Base-by-base conservation (phyloP, 805 yeast genomes). In the Myxozyma kluyveri region DNA sequence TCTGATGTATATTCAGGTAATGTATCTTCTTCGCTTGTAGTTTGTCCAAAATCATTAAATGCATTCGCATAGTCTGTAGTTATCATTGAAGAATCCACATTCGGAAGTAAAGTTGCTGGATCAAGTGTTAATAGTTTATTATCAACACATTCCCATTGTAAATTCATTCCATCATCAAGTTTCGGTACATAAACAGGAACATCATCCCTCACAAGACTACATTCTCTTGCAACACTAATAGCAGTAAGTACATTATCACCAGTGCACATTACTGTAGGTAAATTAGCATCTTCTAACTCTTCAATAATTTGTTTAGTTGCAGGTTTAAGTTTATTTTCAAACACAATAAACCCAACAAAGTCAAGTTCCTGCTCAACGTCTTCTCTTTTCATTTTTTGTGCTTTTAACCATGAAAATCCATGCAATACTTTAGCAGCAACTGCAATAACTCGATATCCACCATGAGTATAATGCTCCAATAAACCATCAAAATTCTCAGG, bases 221-320 rank as follows among this genome's bases (percentile, higher is more conserved):
- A 87, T 64, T 91, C 96, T 54, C 81, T 77, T 2, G 86, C 96
- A 17, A 93, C 99, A 68, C 96, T 86, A 19, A 93, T 80, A 0
- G 98, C 99, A 0, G 99, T 93, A 50, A 93, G 72, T 18, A 93
- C 81, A 65, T 93, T 93, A 68, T 93, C 99, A 48, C 99, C 99
- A 0, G 99, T 93, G 68, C 99, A 93, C 99, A 93, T 93, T 26
- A 89, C 72, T 0, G 93, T 86, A 61, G 97, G 75, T 45, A 93
- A 76, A 21, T 79, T 75, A 0, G 99, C 97, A 4, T 73, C 74
- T 21, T 72, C 72, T 45, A 93, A 73, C 52, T 79, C 75, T 10
- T 68, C 58, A 45, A 93, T 74, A 0, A 90, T 87, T 0, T 72
- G 68, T 6, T 73, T 74, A 0, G 96, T 85, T 0, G 84, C 73